A percentile compares a stretch with the other conserved stretches of the same genome.
Evolutionary conservation across 306 rosid genomes (phyloP).

Genomic region (Pterocarpus macrocarpus): DNA sequence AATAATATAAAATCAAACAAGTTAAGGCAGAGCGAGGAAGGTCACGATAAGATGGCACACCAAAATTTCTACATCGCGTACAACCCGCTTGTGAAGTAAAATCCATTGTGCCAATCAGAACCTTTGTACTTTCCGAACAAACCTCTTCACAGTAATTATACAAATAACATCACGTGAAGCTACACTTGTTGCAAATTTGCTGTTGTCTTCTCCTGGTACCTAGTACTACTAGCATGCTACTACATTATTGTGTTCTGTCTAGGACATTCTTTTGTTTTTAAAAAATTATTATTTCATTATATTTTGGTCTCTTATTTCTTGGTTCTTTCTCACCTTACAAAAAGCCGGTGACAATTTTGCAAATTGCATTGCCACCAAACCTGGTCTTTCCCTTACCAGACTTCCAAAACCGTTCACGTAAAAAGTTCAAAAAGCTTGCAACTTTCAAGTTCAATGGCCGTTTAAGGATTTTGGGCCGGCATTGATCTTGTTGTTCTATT

Average conservation of each 20-base stretch:
- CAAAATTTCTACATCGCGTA: constrained; percentile 23
- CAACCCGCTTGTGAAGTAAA: constrained; percentile 10
- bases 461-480: constrained; percentile 60
- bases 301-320: not conserved
- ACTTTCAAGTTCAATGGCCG: not conserved
- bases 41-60: no score
- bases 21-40: no score
- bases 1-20: no score
- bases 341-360: constrained; percentile 11
- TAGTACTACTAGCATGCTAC: not conserved
- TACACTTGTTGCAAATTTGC: not conserved
- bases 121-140: constrained; percentile 40
- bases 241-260: constrained; percentile 16
- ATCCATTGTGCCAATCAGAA: constrained; percentile 3
- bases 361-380: not conserved
- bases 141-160: not conserved
- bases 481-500: constrained; percentile 25
- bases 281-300: not conserved
- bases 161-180: not conserved
- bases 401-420: not conserved
- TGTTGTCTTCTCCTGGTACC: not conserved
- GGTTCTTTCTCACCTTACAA: not conserved
- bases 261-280: not conserved
- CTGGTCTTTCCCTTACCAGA: not conserved
- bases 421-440: not conserved